Evolutionary conservation across 805 yeast species (phyloP), one percentile per base, ranked within the genome.

Genomic region (Barnettozyma populi): DNA sequence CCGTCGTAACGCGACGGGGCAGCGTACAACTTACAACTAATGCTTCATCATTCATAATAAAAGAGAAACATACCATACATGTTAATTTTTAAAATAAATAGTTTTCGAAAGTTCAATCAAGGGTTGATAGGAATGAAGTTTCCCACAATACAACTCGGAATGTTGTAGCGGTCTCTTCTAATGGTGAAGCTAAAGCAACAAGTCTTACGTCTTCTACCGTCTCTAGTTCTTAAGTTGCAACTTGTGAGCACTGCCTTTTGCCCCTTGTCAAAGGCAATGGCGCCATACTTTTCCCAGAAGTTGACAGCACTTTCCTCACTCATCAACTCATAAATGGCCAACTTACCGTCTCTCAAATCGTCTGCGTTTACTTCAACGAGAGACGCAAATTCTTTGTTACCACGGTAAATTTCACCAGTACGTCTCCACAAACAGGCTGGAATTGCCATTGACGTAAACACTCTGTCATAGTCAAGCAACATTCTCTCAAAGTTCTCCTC

Each of bases 391-490:
- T 92, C 98, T 62, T 90, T 90, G 65, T 92, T 92, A 0, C 97
- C 98, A 51, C 97, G 68, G 58, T 88, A 92, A 4, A 92, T 92
- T 56, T 92, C 98, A 2, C 98, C 98, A 0, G 98, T 90, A 57
- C 98, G 82, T 62, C 98, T 72, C 97, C 98, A 92, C 25, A 92
- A 72, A 67, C 98, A 92, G 1, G 97, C 97, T 2, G 98, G 98
- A 51, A 92, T 89, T 7, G 97, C 96, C 96, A 92, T 90, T 4
- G 96, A 85, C 0, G 97, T 90, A 68, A 92, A 92, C 4, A 92
- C 97, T 32, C 98, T 74, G 63, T 92, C 98, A 60, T 92, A 90
- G 57, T 92, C 96, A 45, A 92, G 70, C 40, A 92, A 68, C 95
- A 92, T 87, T 52, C 97, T 74, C 68, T 92, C 98, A 62, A 92